phyloP scores from a whole-genome alignment of 352 stramenopile genomes.

The Blastocystis sp. region DNA sequence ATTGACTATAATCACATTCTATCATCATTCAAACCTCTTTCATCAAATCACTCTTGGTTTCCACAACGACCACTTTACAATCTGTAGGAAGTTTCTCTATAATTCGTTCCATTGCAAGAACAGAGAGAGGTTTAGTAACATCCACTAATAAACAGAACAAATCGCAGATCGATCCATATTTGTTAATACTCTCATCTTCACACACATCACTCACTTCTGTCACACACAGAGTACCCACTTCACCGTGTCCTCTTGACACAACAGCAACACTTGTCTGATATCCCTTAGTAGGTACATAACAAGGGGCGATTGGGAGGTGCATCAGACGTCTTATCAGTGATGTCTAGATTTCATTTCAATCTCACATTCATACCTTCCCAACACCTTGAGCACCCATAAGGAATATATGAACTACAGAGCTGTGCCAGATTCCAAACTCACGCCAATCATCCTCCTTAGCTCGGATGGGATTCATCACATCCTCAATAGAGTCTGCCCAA shows the following conservation, averaged over 20 bases:
- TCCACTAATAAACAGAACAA: slow-evolving; percentile 10
- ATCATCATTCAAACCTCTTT: background rate
- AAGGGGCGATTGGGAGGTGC: background rate
- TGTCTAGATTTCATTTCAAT: too few relatives aligned
- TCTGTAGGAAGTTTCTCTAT: background rate
- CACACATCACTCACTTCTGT: slow-evolving; percentile 14
- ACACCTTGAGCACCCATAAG: slow-evolving; percentile 1
- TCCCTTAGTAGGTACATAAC: background rate
- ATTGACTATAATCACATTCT: background rate
- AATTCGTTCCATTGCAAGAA: background rate
- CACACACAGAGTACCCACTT: background rate
- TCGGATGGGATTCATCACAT: background rate
- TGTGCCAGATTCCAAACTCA: background rate
- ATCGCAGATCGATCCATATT: background rate
- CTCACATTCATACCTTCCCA: background rate
- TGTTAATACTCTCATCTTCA: background rate
- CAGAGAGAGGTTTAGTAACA: background rate
- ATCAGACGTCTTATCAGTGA: background rate
- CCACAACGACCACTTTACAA: slow-evolving; percentile 21
- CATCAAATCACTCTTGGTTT: slow-evolving; percentile 8
- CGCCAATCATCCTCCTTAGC: background rate
- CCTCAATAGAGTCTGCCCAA: background rate
- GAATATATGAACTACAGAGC: slow-evolving; percentile 7
- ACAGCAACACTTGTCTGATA: background rate
- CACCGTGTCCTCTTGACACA: background rate